phyloP scores from a whole-genome alignment of 768 basidiomycete species.

The Hericium alpestre region DNA sequence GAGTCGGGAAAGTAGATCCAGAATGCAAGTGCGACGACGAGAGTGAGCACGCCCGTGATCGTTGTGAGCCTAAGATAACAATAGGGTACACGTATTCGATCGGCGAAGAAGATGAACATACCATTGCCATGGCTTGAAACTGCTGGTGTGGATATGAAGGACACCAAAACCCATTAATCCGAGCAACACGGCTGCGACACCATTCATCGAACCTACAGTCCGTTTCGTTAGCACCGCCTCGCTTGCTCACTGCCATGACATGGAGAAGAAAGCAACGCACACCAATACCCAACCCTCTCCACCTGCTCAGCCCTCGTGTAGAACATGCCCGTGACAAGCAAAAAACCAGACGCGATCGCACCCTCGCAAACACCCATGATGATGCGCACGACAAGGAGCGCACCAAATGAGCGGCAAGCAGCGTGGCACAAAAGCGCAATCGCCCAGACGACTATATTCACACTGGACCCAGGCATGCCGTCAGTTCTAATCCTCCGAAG shows the following conservation, averaged over 20 bases:
- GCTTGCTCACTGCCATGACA: neutral
- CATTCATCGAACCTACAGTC: conserved; percentile 61
- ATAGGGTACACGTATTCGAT: too few relatives aligned
- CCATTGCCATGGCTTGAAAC: conserved; percentile 74
- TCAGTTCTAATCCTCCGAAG: neutral
- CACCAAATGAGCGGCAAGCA: conserved; percentile 62
- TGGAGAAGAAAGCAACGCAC: conserved; percentile 20
- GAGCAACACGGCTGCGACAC: conserved; percentile 58
- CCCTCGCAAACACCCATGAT: conserved; percentile 75
- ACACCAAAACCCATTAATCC: conserved; percentile 64
- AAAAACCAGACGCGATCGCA: conserved; percentile 70
- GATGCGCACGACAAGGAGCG: conserved; percentile 58
- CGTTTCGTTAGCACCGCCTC: neutral
- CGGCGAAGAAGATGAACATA: conserved; percentile 16
- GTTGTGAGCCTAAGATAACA: conserved; percentile 52
- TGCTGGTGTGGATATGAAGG: conserved; percentile 44
- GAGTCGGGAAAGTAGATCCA: conserved; percentile 80
- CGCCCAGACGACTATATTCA: conserved; percentile 71
- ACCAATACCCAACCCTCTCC: conserved; percentile 41
- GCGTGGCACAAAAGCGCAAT: conserved; percentile 50
- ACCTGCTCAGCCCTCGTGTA: conserved; percentile 40
- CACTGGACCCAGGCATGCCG: conserved; percentile 18
- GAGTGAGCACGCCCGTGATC: conserved; percentile 57
- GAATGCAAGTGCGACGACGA: conserved; percentile 49
- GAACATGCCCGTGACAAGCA: conserved; percentile 57